These are phyloP conservation scores for Venustampulla echinocandica DNA, from an alignment of 495 filamentous ascomycete species.

Conservation along the genomic window DNA sequence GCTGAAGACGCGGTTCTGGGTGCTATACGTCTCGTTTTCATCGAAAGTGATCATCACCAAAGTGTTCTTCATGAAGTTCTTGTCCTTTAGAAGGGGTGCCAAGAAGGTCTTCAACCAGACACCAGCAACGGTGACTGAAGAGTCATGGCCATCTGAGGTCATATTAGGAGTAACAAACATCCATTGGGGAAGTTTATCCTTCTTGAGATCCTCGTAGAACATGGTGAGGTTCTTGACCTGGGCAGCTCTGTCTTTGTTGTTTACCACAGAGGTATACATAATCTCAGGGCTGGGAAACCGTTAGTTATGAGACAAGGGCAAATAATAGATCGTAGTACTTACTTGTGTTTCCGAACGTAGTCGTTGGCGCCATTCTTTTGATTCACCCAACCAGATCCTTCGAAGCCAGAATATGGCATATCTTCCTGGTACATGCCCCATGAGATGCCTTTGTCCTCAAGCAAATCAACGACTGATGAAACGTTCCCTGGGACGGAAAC, in stretches of 20 bases:
- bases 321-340: neutral
- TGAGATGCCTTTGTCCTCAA: conserved; percentile 59
- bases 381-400: conserved; percentile 48
- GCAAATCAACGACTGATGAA: conserved; percentile 59
- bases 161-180: conserved; percentile 72
- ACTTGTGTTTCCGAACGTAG: conserved; percentile 76
- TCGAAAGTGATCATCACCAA: conserved; percentile 61
- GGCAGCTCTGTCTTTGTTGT: conserved; percentile 42
- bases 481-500: conserved; percentile 50
- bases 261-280: conserved; percentile 50
- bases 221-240: conserved; percentile 60
- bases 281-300: conserved; percentile 38
- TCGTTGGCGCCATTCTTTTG: conserved; percentile 46
- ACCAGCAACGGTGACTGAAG: conserved; percentile 50
- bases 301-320: conserved; percentile 14
- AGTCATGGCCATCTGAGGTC: conserved; percentile 60
- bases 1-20: conserved; percentile 49
- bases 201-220: conserved; percentile 50
- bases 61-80: conserved; percentile 60
- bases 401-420: conserved; percentile 59
- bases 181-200: conserved; percentile 57
- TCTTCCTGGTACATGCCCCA: conserved; percentile 68
- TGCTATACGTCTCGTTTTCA: conserved; percentile 48
- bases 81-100: conserved; percentile 50
- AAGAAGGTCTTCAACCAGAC: conserved; percentile 52